phyloP scores from a whole-genome alignment of 169 alveolate genomes.

The Eimeria falciformis region DNA sequence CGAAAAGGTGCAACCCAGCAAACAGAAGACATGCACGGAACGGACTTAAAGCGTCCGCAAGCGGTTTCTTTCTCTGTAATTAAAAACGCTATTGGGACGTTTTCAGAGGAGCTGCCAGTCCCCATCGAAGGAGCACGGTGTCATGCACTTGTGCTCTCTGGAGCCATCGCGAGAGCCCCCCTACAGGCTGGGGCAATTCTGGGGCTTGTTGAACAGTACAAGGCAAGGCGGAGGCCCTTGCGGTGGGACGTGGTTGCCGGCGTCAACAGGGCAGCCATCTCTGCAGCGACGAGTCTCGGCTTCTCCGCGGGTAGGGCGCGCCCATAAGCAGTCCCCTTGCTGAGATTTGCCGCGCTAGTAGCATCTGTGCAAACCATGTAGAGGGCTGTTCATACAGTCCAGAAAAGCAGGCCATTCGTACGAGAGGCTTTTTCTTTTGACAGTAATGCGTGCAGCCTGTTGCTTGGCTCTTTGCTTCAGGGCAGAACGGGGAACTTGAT shows the following conservation, averaged over 20 bases:
- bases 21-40: background rate
- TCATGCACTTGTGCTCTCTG: slow-evolving; percentile 58
- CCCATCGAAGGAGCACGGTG: background rate
- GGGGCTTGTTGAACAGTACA: slow-evolving; percentile 60
- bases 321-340: too few species aligned
- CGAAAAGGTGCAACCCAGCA: background rate
- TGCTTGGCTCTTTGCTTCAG: too few species aligned
- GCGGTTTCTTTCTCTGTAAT: background rate
- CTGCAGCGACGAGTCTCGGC: background rate
- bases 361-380: too few species aligned
- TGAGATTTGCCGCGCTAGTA: too few species aligned
- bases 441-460: too few species aligned
- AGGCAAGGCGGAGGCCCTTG: background rate
- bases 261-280: background rate
- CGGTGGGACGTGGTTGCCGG: slow-evolving; percentile 62
- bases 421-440: too few species aligned
- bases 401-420: too few species aligned
- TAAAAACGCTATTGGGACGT: background rate
- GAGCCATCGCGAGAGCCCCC: slow-evolving; percentile 26
- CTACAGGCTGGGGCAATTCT: slow-evolving; percentile 57
- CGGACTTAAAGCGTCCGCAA: background rate
- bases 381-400: too few species aligned
- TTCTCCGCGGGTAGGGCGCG: background rate
- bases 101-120: background rate
- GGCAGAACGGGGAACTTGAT: slow-evolving; percentile 57